Evolutionary conservation across 2,329 filamentous ascomycete species (phyloP).

Genomic region (Nemania serpens): DNA sequence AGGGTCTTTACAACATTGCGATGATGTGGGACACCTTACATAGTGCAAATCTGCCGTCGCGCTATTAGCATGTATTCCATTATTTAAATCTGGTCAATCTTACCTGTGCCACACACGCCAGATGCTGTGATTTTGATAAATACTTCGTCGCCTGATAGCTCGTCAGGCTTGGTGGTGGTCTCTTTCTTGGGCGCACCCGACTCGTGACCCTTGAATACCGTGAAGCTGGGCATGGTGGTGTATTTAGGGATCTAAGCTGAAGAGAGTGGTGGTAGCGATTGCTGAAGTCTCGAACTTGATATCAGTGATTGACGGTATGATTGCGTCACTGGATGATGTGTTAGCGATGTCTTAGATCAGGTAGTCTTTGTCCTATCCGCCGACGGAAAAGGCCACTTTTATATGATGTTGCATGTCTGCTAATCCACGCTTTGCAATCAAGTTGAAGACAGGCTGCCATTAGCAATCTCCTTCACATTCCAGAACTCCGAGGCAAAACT

Average conservation of each 20-base stretch:
- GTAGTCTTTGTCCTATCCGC: neutral
- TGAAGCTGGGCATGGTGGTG: constrained; percentile 50
- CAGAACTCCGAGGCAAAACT: neutral
- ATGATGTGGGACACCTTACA: constrained; percentile 16
- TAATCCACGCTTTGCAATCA: neutral
- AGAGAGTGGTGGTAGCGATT: neutral
- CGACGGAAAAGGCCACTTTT: neutral
- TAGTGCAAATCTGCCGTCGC: constrained; percentile 40
- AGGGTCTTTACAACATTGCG: neutral
- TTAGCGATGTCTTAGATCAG: neutral
- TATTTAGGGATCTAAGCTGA: neutral
- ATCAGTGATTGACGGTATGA: neutral
- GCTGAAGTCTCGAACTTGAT: neutral
- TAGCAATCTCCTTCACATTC: neutral
- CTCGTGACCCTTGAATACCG: constrained; percentile 66
- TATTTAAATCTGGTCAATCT: neutral
- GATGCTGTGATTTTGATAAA: constrained; percentile 67
- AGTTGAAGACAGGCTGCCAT: neutral
- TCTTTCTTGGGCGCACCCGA: constrained; percentile 59
- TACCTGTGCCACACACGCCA: constrained; percentile 66
- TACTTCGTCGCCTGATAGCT: constrained; percentile 59
- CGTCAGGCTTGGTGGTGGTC: constrained; percentile 50
- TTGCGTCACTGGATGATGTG: neutral
- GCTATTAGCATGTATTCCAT: constrained; percentile 45
- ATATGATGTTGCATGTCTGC: neutral